Base-by-base conservation (phyloP, 768 basidiomycete genomes). In the Asterophora lycoperdoides region DNA sequence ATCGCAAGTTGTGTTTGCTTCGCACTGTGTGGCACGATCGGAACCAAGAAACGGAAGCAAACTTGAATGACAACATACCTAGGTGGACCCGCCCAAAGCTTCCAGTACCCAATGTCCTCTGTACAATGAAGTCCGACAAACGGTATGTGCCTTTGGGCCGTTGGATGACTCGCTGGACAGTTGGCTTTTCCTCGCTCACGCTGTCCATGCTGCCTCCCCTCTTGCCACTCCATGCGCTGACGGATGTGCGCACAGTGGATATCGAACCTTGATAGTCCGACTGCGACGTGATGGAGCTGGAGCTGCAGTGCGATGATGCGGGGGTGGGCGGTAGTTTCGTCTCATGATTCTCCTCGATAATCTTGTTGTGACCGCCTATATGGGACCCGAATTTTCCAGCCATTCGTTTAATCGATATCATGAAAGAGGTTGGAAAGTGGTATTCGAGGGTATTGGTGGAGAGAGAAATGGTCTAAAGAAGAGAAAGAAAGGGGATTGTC, bases 11-110 rank as follows among this genome's bases (percentile, higher is more conserved):
- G 63, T 95, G 91, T 68, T 85, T 89, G 65, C 91, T 93, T 51
- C 88, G 83, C 23, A 92, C 93, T 93, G 62, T 93, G 62, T 13
- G 30, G 39, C 15, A 34, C 30, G 26, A 41, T 51, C 44, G 40
- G 40, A 41, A 44, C 18, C 15, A 35, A 29, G 8, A 51, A 33
- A 46, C 53, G 30, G 39, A 44, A 51, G 20, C 41, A 58, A 20
- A 48, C n/a, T n/a, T 23, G 6, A 38, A 41, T 29, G 15, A 19
- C 17, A 41, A 26, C 64, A 41, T 61, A 90, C 90, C 90, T 34
- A 93, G 72, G 67, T 92, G 90, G 0, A 99, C 96, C n/a, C 93
- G 80, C 1, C 96, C 96, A 66, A 99, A 98, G 61, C 93, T 96
- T 1, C 96, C 96, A 1, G 93, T 97, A 0, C 96, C 95, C 43